Conservation (phyloP, 805 yeast genomes). For the Candida corydali region DNA sequence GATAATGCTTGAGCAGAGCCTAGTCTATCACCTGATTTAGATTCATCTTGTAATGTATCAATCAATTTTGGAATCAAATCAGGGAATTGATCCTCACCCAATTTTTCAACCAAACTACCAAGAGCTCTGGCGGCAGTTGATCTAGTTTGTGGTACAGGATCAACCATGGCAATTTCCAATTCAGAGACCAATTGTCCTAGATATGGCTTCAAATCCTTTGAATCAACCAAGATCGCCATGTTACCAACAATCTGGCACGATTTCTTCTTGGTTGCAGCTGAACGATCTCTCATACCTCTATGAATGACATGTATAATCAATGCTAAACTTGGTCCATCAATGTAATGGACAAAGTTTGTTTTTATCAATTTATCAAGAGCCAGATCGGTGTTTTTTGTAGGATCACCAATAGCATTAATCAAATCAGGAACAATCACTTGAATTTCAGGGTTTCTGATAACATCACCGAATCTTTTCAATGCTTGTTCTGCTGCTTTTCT, state of each 20-base stretch:
- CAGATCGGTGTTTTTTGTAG: slow-evolving; percentile 81
- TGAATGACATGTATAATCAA: slow-evolving; percentile 90
- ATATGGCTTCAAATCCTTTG: slow-evolving; percentile 81
- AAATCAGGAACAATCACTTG: slow-evolving; percentile 84
- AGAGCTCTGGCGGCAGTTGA: slow-evolving; percentile 97
- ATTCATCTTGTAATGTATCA: slow-evolving; percentile 69
- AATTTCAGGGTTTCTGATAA: slow-evolving; percentile 94
- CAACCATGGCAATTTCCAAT: slow-evolving; percentile 92
- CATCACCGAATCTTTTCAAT: slow-evolving; percentile 90
- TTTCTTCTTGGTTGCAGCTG: slow-evolving; percentile 88
- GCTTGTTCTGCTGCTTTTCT: slow-evolving; percentile 91
- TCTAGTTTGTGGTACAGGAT: slow-evolving; percentile 95
- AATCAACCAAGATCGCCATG: slow-evolving; percentile 93
- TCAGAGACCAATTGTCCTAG: slow-evolving; percentile 72
- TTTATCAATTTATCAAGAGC: slow-evolving; percentile 82
- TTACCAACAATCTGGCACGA: slow-evolving; percentile 98
- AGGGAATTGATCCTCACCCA: slow-evolving; percentile 96
- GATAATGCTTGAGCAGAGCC: slow-evolving; percentile 97
- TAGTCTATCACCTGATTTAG: slow-evolving; percentile 82
- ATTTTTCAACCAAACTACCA: slow-evolving; percentile 91
- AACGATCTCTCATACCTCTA: slow-evolving; percentile 91
- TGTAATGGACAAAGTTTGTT: slow-evolving; percentile 94
- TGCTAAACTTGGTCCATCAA: slow-evolving; percentile 97
- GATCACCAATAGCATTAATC: slow-evolving; percentile 92
- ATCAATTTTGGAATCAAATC: slow-evolving; percentile 78